phyloP scores from a whole-genome alignment of 2,329 filamentous ascomycete species.

The Rosellinia necatrix region DNA sequence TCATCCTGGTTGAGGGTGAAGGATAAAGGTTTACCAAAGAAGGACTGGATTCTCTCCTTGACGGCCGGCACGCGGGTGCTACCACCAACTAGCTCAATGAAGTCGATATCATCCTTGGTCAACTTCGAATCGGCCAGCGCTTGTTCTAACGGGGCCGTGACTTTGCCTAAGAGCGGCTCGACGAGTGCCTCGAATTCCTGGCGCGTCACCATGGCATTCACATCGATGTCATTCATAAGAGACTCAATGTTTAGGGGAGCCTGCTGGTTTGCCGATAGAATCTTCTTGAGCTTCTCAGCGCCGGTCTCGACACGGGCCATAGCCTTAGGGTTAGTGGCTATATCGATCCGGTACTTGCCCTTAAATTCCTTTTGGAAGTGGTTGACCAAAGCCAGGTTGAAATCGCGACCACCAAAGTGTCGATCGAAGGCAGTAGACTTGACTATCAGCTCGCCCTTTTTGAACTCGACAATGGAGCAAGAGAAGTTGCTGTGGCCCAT shows the following conservation, averaged over 20 bases:
- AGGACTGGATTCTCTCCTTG: slow-evolving; percentile 86
- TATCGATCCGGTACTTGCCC: slow-evolving; percentile 97
- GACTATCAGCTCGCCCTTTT: slow-evolving; percentile 93
- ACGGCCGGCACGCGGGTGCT: slow-evolving; percentile 91
- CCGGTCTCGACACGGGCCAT: slow-evolving; percentile 83
- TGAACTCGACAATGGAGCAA: slow-evolving; percentile 91
- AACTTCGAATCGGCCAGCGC: slow-evolving; percentile 93
- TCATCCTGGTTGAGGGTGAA: slow-evolving; percentile 99
- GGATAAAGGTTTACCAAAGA: slow-evolving; percentile 90
- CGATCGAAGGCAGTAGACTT: slow-evolving; percentile 92
- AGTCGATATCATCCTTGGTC: slow-evolving; percentile 88
- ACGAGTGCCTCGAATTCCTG: slow-evolving; percentile 93
- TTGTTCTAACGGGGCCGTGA: slow-evolving; percentile 79
- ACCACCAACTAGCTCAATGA: slow-evolving; percentile 91
- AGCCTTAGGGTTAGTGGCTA: slow-evolving; percentile 87
- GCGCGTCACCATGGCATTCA: slow-evolving; percentile 84
- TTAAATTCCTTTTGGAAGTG: slow-evolving; percentile 96
- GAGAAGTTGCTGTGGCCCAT: slow-evolving; percentile 98
- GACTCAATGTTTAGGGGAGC: slow-evolving; percentile 97
- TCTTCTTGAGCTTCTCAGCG: slow-evolving; percentile 98
- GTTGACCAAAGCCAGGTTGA: slow-evolving; percentile 92
- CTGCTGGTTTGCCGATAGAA: slow-evolving; percentile 91
- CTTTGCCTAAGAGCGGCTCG: slow-evolving; percentile 77
- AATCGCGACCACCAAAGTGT: slow-evolving; percentile 96
- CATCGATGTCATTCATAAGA: slow-evolving; percentile 97